phyloP scores from a whole-genome alignment of 228 moss, liverwort and hornwort genomes.

The Sphagnum magellanicum region DNA sequence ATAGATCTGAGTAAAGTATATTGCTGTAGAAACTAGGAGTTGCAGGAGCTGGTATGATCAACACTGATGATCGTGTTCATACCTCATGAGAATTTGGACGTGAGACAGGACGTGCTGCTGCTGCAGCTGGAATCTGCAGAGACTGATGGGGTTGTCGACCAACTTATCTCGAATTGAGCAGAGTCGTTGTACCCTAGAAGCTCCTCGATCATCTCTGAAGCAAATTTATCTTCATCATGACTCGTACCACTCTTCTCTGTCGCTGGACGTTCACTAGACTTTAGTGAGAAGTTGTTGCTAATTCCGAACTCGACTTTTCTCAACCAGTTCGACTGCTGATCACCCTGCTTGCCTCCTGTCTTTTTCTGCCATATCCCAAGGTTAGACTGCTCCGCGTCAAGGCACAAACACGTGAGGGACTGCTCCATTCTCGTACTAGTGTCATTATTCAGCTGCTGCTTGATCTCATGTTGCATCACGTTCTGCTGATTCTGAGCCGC shows the following conservation, averaged over 20 bases:
- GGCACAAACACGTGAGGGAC: constrained; percentile 45
- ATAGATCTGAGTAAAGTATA: too few species aligned
- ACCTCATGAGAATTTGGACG: constrained; percentile 17
- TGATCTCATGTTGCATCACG: constrained; percentile 6
- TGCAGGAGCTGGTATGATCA: not conserved
- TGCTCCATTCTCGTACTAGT: constrained; percentile 13
- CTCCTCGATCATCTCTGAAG: constrained; percentile 67
- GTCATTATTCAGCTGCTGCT: constrained; percentile 1
- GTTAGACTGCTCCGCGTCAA: constrained; percentile 54
- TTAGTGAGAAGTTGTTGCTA: not conserved
- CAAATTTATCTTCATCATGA: constrained; percentile 48
- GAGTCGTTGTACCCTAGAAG: constrained; percentile 26
- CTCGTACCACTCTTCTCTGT: constrained; percentile 16
- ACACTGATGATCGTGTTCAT: too few species aligned
- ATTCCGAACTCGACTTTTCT: constrained; percentile 49
- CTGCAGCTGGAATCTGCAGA: constrained; percentile 40
- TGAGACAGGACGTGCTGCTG: constrained; percentile 27
- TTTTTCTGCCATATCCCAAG: constrained; percentile 61
- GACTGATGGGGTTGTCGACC: constrained; percentile 18
- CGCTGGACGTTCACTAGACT: not conserved
- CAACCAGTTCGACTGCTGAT: constrained; percentile 39
- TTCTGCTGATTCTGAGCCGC: constrained; percentile 34
- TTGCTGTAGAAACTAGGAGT: not conserved
- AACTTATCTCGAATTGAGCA: constrained; percentile 22
- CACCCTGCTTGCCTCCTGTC: constrained; percentile 17